Percentiles rank a stretch among this genome's conserved stretches.
Evolutionary conservation across 2,329 filamentous ascomycete species (phyloP).

Genomic region (Xylaria sp.): DNA sequence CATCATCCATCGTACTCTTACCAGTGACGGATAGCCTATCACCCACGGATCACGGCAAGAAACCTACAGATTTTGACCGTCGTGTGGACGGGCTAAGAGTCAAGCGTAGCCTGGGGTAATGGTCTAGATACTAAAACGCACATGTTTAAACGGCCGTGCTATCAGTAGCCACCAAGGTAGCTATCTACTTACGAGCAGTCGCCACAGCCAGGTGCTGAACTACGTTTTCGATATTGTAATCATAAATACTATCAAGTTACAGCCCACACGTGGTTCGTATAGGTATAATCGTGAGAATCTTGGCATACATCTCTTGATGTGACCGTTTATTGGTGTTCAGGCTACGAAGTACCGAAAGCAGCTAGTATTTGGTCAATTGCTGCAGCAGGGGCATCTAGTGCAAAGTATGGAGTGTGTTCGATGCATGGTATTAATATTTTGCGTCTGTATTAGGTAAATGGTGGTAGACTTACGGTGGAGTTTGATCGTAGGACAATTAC

Average conservation of each 20-base stretch:
- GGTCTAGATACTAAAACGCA: not conserved
- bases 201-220: not conserved
- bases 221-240: conserved; percentile 1
- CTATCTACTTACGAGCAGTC: not conserved
- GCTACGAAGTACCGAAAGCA: not conserved
- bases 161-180: not conserved
- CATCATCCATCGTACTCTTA: not conserved
- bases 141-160: not conserved
- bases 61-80: not conserved
- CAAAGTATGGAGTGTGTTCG: not conserved
- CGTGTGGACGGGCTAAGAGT: not conserved
- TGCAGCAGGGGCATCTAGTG: conserved; percentile 9
- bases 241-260: conserved; percentile 4
- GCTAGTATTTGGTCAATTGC: not conserved
- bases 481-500: not conserved
- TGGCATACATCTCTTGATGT: not conserved
- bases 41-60: not conserved
- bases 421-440: not conserved
- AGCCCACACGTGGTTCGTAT: not conserved
- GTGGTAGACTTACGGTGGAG: conserved; percentile 18
- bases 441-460: not conserved
- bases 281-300: not conserved
- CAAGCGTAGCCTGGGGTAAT: not conserved
- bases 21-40: conserved; percentile 21
- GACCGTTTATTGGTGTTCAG: not conserved